phyloP scores from a whole-genome alignment of 1,139 yeast species.

The Kurtzmaniella natalensis region DNA sequence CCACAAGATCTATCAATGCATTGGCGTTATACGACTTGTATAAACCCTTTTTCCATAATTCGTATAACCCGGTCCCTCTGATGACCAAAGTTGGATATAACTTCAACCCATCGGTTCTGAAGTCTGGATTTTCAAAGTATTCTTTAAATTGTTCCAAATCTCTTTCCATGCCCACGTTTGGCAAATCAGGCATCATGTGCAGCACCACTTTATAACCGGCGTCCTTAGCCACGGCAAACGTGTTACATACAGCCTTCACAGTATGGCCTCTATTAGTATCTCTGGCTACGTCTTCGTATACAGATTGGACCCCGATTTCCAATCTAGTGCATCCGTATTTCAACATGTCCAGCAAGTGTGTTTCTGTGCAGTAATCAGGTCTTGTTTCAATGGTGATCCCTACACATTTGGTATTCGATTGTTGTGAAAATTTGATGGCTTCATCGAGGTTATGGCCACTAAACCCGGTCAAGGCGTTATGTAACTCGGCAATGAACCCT shows the following conservation, averaged over 20 bases:
- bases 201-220: slow-evolving; percentile 97
- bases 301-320: slow-evolving; percentile 96
- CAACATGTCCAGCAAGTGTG: slow-evolving; percentile 93
- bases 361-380: slow-evolving; percentile 97
- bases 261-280: slow-evolving; percentile 99
- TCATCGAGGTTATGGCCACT: slow-evolving; percentile 87
- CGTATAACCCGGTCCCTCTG: slow-evolving; percentile 96
- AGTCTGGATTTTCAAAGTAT: slow-evolving; percentile 94
- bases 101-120: slow-evolving; percentile 95
- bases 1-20: slow-evolving; percentile 89
- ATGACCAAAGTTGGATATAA: slow-evolving; percentile 94
- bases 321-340: slow-evolving; percentile 94
- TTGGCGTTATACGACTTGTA: slow-evolving; percentile 94
- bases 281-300: slow-evolving; percentile 96
- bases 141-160: slow-evolving; percentile 94
- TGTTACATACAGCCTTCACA: slow-evolving; percentile 91
- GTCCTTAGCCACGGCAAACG: slow-evolving; percentile 92
- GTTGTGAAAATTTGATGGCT: slow-evolving; percentile 87
- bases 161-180: slow-evolving; percentile 98
- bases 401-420: slow-evolving; percentile 93
- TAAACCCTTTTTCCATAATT: slow-evolving; percentile 93
- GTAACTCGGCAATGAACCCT: slow-evolving; percentile 80
- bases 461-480: slow-evolving; percentile 92
- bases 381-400: slow-evolving; percentile 98
- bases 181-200: slow-evolving; percentile 99